Base-by-base conservation (phyloP, 2,329 filamentous ascomycete genomes). In the Microdochium paspali region DNA sequence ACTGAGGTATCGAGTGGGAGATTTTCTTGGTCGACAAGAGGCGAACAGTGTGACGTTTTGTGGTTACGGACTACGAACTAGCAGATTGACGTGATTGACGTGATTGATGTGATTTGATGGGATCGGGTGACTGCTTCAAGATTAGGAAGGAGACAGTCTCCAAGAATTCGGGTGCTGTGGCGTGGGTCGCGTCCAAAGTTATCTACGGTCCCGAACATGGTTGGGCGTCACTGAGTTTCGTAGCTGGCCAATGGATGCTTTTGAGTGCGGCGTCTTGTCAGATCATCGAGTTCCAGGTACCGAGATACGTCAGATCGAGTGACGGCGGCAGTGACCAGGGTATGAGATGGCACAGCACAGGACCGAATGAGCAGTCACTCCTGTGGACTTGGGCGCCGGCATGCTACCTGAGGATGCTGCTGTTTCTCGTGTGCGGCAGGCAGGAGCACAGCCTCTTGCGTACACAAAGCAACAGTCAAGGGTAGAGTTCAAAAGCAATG, bases 211-310 rank as follows among this genome's bases (percentile, higher is more conserved):
- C 65, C 54, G n/a, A 62, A 68, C 62, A 66, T 72, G 69, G 73
- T 73, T 72, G 70, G 70, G 54, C 54, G 57, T 53, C 57, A 51
- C 51, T 51, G 51, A 60, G 55, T 31, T 47, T 52, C 54, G 51
- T 50, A 55, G 56, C 58, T 59, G 62, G 65, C 71, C 69, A 72
- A 72, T 68, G 63, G 64, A 66, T 48, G 58, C 35, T 6, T 40
- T 25, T 32, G 47, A 45, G 44, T 51, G 26, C 13, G 15, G 35
- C 35, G 20, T 40, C 18, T 21, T n/a, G 35, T 21, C 10, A 40
- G 35, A 12, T 32, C 35, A 45, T 46, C 42, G 35, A 25, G 44
- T 44, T 47, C 47, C 25, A 51, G 44, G 43, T 31, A 42, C 42
- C 48, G 54, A 53, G 56, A 57, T 64, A 70, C 64, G 61, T 64